phyloP scores from a whole-genome alignment of 2,329 filamentous ascomycete species.

The Lachnellula willkommii region DNA sequence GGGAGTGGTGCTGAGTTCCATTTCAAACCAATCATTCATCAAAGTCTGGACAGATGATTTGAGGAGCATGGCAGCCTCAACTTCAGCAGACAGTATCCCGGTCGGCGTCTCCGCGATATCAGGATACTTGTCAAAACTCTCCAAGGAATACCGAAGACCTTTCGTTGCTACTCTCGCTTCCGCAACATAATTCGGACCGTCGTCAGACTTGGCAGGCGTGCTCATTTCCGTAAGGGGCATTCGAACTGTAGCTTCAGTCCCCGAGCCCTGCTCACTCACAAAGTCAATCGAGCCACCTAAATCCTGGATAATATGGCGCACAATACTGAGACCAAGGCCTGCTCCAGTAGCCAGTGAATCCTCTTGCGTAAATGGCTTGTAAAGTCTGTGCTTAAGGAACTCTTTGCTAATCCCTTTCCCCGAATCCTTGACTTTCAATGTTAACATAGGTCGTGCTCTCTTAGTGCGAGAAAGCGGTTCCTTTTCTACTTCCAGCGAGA shows the following conservation, averaged over 20 bases:
- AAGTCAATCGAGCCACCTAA: conserved; percentile 56
- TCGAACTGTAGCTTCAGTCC: conserved; percentile 44
- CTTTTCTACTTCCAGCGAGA: conserved; percentile 34
- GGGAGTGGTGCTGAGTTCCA: conserved; percentile 14
- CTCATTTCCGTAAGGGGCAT: conserved; percentile 20
- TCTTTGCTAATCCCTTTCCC: conserved; percentile 60
- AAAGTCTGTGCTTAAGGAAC: conserved; percentile 54
- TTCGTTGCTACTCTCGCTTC: conserved; percentile 16
- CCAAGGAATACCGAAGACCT: conserved; percentile 21
- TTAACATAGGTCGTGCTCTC: conserved; percentile 16
- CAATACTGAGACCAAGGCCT: conserved; percentile 59
- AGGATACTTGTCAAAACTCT: conserved; percentile 27
- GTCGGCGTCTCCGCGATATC: conserved; percentile 29
- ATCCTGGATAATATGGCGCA: conserved; percentile 54
- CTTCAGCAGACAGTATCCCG: conserved; percentile 27
- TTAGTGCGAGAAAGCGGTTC: conserved; percentile 14
- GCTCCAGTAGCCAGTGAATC: conserved; percentile 55
- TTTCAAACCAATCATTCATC: conserved; percentile 25
- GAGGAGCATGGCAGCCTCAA: conserved; percentile 24
- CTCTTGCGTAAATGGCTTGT: conserved; percentile 59
- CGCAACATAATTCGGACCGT: conserved; percentile 10
- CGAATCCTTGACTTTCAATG: conserved; percentile 52
- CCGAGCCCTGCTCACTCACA: conserved; percentile 45
- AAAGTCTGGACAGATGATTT: conserved; percentile 18
- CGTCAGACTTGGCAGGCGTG: conserved; percentile 6